phyloP scores from a whole-genome alignment of 2,329 filamentous ascomycete genomes.

The Aspergillus unguis region DNA sequence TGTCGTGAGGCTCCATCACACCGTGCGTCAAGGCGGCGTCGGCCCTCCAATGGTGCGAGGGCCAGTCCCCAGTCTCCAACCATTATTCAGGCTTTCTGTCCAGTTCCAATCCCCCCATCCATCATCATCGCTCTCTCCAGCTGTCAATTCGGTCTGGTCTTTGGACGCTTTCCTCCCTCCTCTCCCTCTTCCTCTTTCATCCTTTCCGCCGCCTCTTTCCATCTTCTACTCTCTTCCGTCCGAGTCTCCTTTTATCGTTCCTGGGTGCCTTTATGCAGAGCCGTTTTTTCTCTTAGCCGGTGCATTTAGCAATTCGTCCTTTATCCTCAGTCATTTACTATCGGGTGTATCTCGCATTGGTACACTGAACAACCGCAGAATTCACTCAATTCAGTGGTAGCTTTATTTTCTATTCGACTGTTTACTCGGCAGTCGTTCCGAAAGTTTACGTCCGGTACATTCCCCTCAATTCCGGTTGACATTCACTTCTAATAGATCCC shows the following conservation, averaged over 20 bases:
- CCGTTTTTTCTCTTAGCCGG: slow-evolving; percentile 18
- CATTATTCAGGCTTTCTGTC: slow-evolving; percentile 20
- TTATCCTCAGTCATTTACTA: neutral
- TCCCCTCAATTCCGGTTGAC: neutral
- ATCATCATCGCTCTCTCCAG: slow-evolving; percentile 5
- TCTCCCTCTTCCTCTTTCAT: slow-evolving; percentile 7
- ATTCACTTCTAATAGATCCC: neutral
- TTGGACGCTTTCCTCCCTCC: slow-evolving; percentile 1
- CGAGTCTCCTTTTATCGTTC: neutral
- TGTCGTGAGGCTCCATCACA: slow-evolving; percentile 9
- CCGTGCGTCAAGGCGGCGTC: slow-evolving; percentile 12
- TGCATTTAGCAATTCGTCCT: slow-evolving; percentile 18
- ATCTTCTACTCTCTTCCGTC: slow-evolving; percentile 17
- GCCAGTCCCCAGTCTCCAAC: slow-evolving; percentile 15
- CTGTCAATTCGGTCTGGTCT: slow-evolving; percentile 9
- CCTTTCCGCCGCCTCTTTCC: slow-evolving; percentile 13
- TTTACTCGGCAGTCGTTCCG: neutral
- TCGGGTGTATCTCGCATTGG: neutral
- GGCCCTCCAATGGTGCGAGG: slow-evolving; percentile 14
- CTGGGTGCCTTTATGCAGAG: slow-evolving; percentile 16
- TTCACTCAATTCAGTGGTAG: neutral
- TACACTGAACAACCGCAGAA: neutral
- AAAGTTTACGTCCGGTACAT: slow-evolving; percentile 5
- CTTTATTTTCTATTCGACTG: neutral
- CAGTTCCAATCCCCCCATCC: slow-evolving; percentile 10